Base-by-base conservation (phyloP, 1,284 basidiomycete genomes). In the Ustilago cynodontis region DNA sequence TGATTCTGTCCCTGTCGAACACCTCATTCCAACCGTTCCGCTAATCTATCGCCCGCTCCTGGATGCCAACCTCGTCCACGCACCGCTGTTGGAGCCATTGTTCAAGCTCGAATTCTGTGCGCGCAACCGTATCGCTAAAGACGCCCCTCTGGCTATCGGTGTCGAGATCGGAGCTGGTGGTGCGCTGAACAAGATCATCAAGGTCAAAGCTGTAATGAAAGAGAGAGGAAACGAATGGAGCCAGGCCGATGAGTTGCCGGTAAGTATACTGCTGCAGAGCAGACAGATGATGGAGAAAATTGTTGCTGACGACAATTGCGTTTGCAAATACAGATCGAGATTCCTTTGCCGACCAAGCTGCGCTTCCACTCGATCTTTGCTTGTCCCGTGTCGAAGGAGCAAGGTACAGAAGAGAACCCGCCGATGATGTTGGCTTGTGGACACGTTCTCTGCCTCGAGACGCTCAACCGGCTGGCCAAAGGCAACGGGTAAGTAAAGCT, bases 391-490 rank as follows among this genome's bases (percentile, higher is more conserved):
- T 96, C 94, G 16, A 99, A 98, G 87, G 96, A 99, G 84, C 95
- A 97, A 86, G 91, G 94, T 14, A 96, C 94, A 1, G 93, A 95
- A 59, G 86, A 89, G 66, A 99, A 99, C 86, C 97, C 95, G 22
- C 96, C 96, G 0, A 97, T 97, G 93, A 95, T 98, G 93, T 91
- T 99, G 88, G 87, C 89, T 1, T 99, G 96, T 85, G 96, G 96
- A 0, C 97, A 99, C 60, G 79, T 79, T 33, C 33, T 82, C 11
- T 83, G 80, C 53, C 59, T 70, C 20, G 82, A 85, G 47, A 74
- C 74, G 35, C 69, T 85, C n/a, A 73, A 65, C 5, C 37, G 77
- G 24, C 47, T 85, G 10, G 77, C 67, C 82, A 97, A 96, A 87
- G 90, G 92, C 26, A 91, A 90, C 81, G 92, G 93, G 95, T 95